Evolutionary conservation across 2,329 filamentous ascomycete genomes (phyloP), one percentile per base, ranked within the genome.

Genomic region (Botrytis squamosa): DNA sequence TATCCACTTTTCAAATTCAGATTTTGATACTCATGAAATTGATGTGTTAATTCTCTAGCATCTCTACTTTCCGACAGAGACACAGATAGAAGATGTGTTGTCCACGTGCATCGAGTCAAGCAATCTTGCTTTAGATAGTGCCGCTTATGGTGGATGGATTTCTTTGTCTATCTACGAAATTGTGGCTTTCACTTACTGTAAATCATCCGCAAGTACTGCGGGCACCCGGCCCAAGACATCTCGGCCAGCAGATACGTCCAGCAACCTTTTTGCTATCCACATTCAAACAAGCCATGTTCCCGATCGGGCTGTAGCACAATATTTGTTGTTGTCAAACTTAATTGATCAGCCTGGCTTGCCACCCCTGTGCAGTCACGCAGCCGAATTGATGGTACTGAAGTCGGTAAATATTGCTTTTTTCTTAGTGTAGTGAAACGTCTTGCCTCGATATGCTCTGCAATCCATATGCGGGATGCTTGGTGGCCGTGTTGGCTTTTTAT

Each of bases 51-150:
- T 59, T 57, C 36, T 67, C 46, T 40, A 60, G 55, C 46, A 57
- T 46, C 33, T 67, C 38, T 59, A 42, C 40, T 36, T 74, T 74
- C 70, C 70, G 66, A 64, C 42, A 57, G 62, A 67, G 36, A 74
- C 64, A 60, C 42, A 57, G 62, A 9, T 70, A 40, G 49, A 40
- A 66, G 59, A 62, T 75, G 73, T 77, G 59, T 77, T 80, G 78
- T 83, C 85, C 85, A 87, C 85, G 84, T 87, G 85, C 86, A 85
- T 85, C 86, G 86, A 88, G 86, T 88, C 86, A 84, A 84, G 82
- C 80, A 82, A 83, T 60, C 72, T 77, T 74, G 76, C 72, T 82
- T 71, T 77, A 73, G 72, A 65, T 62, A 72, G 64, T 75, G 64
- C 65, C 71, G 59, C 70, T 73, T 75, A 46, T 69, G 76, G 75